Base-by-base conservation (phyloP, 2,329 filamentous ascomycete species). In the Exophiala viscosa region DNA sequence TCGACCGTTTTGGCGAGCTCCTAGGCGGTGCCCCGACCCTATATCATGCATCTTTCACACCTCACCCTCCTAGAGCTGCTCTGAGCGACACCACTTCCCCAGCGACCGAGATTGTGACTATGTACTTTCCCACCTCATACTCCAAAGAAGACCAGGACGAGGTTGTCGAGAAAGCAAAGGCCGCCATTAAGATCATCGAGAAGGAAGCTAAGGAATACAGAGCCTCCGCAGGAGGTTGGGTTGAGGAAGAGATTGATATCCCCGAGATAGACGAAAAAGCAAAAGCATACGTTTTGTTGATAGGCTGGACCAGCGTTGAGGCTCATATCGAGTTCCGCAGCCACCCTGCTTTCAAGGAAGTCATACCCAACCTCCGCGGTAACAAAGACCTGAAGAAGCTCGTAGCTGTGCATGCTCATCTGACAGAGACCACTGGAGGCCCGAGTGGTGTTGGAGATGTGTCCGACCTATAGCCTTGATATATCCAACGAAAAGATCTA, bases 261-360 rank as follows among this genome's bases (percentile, higher is more conserved):
- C 69, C 2, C 56, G 67, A 0, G 28, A 69, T 1, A 59, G 58
- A 36, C 34, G 61, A 33, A 64, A 65, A 17, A 57, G 69, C 5
- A 57, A 69, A 52, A 52, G 60, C 11, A 0, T 62, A 52, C 4
- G 46, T 68, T 47, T 60, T 58, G 0, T 61, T 71, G 3, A 64
- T 73, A 9, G 69, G 69, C 1, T 74, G 71, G 71, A 60, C 67
- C 0, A 71, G 67, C 32, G 55, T 70, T 1, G 68, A 73, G 28
- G 67, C 66, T 23, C 71, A 73, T 42, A 50, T 62, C 48, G 59
- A 61, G 45, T 73, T 70, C 50, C 60, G 67, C 0, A 66, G 70
- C 31, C 69, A 63, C 5, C 49, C 66, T 5, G 55, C 55, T 0
- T 73, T 73, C 31, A 68, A 70, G 54, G 60, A 68, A 3, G 61